phyloP scores from a whole-genome alignment of 2,329 filamentous ascomycete species.

The Triangularia verruculosa region DNA sequence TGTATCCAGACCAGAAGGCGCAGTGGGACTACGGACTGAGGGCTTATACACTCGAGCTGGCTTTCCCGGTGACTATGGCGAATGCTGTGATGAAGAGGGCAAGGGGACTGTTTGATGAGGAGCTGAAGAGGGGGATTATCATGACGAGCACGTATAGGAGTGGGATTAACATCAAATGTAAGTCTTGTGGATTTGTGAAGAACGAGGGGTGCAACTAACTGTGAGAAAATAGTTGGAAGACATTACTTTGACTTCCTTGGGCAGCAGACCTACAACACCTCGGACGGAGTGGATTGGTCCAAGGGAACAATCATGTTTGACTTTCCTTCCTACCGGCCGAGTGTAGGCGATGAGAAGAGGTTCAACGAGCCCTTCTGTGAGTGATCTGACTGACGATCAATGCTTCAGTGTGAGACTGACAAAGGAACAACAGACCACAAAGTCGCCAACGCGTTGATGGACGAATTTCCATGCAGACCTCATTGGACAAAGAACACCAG shows the following conservation, averaged over 20 bases:
- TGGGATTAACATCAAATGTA: slow-evolving; percentile 43
- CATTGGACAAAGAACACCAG: slow-evolving; percentile 55
- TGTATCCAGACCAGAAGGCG: slow-evolving; percentile 47
- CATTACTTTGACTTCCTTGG: slow-evolving; percentile 48
- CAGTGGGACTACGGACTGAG: slow-evolving; percentile 50
- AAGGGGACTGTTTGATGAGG: slow-evolving; percentile 46
- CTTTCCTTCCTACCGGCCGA: slow-evolving; percentile 48
- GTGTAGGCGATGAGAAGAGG: slow-evolving; percentile 43
- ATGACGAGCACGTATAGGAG: slow-evolving; percentile 52
- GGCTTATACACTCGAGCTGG: slow-evolving; percentile 49
- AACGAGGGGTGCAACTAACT: background rate
- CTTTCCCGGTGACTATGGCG: slow-evolving; percentile 48
- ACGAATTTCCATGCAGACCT: slow-evolving; percentile 50
- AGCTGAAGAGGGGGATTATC: slow-evolving; percentile 40
- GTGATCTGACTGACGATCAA: no score
- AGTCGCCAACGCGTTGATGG: slow-evolving; percentile 44
- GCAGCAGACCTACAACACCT: slow-evolving; percentile 47
- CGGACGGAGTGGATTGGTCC: slow-evolving; percentile 47
- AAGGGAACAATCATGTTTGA: slow-evolving; percentile 54
- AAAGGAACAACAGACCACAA: slow-evolving; percentile 37
- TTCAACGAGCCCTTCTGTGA: slow-evolving; percentile 51
- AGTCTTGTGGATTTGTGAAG: background rate
- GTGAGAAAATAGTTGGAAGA: slow-evolving; percentile 36
- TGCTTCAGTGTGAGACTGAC: background rate
- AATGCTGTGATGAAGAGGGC: slow-evolving; percentile 49